phyloP scores from a whole-genome alignment of 352 stramenopile species.

The Pythium chondricola region DNA sequence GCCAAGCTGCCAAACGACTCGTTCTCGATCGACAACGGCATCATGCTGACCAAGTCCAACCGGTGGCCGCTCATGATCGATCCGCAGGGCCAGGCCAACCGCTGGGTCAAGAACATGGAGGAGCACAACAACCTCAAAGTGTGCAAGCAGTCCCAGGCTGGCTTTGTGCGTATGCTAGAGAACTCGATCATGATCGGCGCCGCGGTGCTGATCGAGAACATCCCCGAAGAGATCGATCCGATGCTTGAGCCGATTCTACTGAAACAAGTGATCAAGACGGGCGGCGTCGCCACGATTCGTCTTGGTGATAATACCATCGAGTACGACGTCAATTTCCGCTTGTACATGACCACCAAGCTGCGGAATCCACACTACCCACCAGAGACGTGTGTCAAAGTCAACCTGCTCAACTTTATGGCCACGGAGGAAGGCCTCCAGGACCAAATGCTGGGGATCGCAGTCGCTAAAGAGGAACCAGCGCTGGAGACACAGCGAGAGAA shows the following conservation, averaged over 20 bases:
- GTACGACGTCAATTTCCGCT: constrained; percentile 90
- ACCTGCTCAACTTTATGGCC: constrained; percentile 96
- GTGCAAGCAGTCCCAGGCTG: constrained; percentile 89
- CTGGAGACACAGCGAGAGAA: constrained; percentile 90
- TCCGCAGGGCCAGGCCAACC: constrained; percentile 92
- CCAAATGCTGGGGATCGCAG: constrained; percentile 94
- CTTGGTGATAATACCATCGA: constrained; percentile 93
- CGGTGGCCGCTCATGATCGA: constrained; percentile 97
- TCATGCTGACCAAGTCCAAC: constrained; percentile 90
- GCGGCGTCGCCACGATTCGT: constrained; percentile 86
- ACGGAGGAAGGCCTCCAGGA: constrained; percentile 93
- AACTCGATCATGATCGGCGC: constrained; percentile 93
- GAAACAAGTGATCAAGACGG: constrained; percentile 90
- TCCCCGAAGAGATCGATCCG: constrained; percentile 91
- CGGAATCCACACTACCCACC: constrained; percentile 93
- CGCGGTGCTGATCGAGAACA: constrained; percentile 92
- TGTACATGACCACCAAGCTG: constrained; percentile 95
- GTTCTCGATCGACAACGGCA: constrained; percentile 94
- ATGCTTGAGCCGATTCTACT: constrained; percentile 92
- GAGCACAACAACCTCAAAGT: constrained; percentile 87
- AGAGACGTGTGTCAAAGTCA: constrained; percentile 95
- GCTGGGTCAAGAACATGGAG: constrained; percentile 95
- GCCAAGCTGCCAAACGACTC: constrained; percentile 93
- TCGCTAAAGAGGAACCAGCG: constrained; percentile 91
- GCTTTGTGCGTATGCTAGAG: constrained; percentile 94